Percentiles rank a stretch among this genome's conserved stretches.
phyloP scores from a whole-genome alignment of 2,329 filamentous ascomycete genomes.

The Fusarium sp. region DNA sequence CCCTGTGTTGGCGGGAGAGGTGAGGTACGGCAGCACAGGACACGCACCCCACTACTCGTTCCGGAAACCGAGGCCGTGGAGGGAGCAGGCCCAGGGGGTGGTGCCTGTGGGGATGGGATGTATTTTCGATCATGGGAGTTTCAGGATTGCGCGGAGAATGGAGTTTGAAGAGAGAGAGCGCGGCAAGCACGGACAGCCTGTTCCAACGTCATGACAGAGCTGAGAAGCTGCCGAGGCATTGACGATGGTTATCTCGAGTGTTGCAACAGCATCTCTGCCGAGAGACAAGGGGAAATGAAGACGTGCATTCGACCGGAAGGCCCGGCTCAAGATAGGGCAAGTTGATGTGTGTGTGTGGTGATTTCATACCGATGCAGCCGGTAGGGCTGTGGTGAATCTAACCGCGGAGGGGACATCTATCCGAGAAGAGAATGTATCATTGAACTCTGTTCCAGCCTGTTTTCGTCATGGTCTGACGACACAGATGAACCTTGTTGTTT shows the following conservation, averaged over 20 bases:
- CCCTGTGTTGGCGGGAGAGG: constrained; percentile 17
- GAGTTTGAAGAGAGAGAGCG: neutral
- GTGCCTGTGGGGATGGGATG: constrained; percentile 6
- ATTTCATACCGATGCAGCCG: constrained; percentile 25
- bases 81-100: constrained; percentile 22
- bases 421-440: neutral
- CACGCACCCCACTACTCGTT: constrained; percentile 48
- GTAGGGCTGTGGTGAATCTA: constrained; percentile 25
- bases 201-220: constrained; percentile 4
- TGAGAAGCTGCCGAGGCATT: constrained; percentile 5
- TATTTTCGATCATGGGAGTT: constrained; percentile 20
- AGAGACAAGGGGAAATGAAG: too few species aligned
- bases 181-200: neutral
- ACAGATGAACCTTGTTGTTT: neutral
- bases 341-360: neutral
- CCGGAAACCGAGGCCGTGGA: constrained; percentile 39
- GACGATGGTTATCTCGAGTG: neutral
- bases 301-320: neutral
- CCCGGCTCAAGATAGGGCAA: constrained; percentile 5
- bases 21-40: constrained; percentile 8
- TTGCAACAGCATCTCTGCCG: too few species aligned
- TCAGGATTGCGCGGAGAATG: neutral
- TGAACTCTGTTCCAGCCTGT: too few species aligned
- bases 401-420: neutral
- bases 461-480: too few species aligned